phyloP scores from a whole-genome alignment of 2,329 filamentous ascomycete species.

The Paracoccidioides lutzii region DNA sequence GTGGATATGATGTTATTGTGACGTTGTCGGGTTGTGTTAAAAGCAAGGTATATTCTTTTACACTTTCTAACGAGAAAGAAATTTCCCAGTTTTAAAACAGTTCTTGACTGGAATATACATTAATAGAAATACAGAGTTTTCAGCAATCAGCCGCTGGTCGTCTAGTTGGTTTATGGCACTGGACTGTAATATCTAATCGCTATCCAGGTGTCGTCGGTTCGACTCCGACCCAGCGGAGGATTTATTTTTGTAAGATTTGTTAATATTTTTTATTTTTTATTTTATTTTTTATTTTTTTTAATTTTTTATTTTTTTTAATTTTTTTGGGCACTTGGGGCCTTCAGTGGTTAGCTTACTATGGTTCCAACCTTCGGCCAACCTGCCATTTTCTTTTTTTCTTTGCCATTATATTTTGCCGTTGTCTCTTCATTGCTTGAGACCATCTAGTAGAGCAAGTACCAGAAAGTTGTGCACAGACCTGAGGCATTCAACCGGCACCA shows the following conservation, averaged over 20 bases:
- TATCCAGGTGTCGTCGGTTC: slow-evolving; percentile 5
- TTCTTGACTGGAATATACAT: not conserved
- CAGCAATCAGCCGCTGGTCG: slow-evolving; percentile 2
- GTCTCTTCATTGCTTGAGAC: too few species aligned
- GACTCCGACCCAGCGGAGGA: slow-evolving; percentile 4
- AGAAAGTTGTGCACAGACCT: too few species aligned
- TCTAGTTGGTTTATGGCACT: slow-evolving; percentile 5
- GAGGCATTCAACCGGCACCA: too few species aligned
- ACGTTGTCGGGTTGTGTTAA: not conserved
- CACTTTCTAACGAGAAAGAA: too few species aligned
- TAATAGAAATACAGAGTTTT: not conserved
- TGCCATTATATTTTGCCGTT: too few species aligned
- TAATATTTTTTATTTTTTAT: not conserved
- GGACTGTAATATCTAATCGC: slow-evolving; percentile 4
- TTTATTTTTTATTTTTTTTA: not conserved
- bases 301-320: not conserved
- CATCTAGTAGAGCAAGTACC: too few species aligned
- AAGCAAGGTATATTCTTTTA: too few species aligned
- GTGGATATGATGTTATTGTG: not conserved
- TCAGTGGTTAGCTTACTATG: too few species aligned
- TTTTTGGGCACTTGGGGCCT: too few species aligned
- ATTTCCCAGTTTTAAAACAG: too few species aligned
- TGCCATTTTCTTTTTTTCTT: too few species aligned
- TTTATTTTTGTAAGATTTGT: not conserved
- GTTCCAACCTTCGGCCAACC: too few species aligned